These are phyloP conservation scores for Hymenoscyphus fructigenus DNA, from an alignment of 2,329 filamentous ascomycete genomes.

Conservation along the genomic window DNA sequence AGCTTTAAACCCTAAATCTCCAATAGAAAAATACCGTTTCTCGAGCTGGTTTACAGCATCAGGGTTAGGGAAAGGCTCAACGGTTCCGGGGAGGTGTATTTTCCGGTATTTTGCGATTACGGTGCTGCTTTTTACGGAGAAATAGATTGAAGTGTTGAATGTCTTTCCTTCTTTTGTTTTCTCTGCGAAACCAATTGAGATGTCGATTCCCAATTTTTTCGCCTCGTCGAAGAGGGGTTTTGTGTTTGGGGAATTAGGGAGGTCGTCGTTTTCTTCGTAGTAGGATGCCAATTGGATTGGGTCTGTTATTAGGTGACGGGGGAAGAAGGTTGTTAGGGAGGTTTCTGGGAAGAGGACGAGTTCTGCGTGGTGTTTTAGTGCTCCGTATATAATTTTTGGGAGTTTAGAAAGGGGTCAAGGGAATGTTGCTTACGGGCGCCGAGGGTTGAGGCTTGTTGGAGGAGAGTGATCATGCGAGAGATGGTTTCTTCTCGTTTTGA, in stretches of 20 bases:
- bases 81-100: slow-evolving; percentile 53
- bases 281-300: slow-evolving; percentile 45
- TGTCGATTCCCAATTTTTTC: slow-evolving; percentile 47
- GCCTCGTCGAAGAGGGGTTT: slow-evolving; percentile 51
- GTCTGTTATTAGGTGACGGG: slow-evolving; percentile 48
- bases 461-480: slow-evolving; percentile 49
- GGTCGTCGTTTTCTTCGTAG: slow-evolving; percentile 50
- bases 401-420: too few relatives aligned
- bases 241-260: slow-evolving; percentile 44
- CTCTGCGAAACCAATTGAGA: slow-evolving; percentile 54
- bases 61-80: slow-evolving; percentile 50
- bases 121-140: slow-evolving; percentile 42
- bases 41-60: slow-evolving; percentile 53
- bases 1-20: slow-evolving; percentile 52
- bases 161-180: slow-evolving; percentile 44
- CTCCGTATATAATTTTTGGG: too few relatives aligned
- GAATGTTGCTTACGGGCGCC: slow-evolving; percentile 34
- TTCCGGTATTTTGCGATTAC: slow-evolving; percentile 55
- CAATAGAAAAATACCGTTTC: slow-evolving; percentile 54
- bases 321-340: slow-evolving; percentile 58
- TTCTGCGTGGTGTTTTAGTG: slow-evolving; percentile 26
- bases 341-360: slow-evolving; percentile 54
- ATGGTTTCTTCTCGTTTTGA: slow-evolving; percentile 45
- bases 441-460: slow-evolving; percentile 45
- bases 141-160: slow-evolving; percentile 54